phyloP scores from a whole-genome alignment of 257 asterid genomes.

The Salvia rosmarinus region DNA sequence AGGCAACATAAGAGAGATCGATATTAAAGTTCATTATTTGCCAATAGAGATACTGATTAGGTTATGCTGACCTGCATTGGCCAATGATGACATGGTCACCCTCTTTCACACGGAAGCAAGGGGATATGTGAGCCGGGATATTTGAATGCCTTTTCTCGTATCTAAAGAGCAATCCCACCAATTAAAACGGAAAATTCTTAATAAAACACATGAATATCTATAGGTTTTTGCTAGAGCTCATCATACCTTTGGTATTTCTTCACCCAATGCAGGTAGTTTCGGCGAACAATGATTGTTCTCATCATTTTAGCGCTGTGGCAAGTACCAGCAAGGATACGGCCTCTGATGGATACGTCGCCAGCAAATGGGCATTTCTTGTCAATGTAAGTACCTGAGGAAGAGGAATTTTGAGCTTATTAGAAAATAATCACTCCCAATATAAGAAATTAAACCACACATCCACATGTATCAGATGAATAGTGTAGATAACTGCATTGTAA shows the following conservation, averaged over 20 bases:
- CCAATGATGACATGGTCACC: constrained; percentile 53
- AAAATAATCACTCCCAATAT: not conserved
- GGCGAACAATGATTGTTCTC: constrained; percentile 53
- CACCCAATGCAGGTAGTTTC: constrained; percentile 53
- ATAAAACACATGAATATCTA: not conserved
- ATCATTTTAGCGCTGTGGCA: constrained; percentile 59
- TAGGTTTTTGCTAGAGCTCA: not conserved
- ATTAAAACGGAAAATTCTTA: not conserved
- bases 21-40: not conserved
- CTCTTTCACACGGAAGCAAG: constrained; percentile 53
- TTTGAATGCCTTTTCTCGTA: constrained; percentile 57
- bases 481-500: not conserved
- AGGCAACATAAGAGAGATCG: not conserved
- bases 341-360: constrained; percentile 44
- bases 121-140: constrained; percentile 49
- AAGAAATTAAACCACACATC: not conserved
- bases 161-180: constrained; percentile 17
- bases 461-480: not conserved
- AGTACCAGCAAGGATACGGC: constrained; percentile 51
- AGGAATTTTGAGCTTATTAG: not conserved
- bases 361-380: constrained; percentile 51
- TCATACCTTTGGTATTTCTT: constrained; percentile 54
- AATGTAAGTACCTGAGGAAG: constrained; percentile 21
- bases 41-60: not conserved
- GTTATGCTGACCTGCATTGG: constrained; percentile 47